Evolutionary conservation across 305 asterid species (phyloP), one percentile per base, ranked within the genome.

Genomic region (Ilex paraguariensis): DNA sequence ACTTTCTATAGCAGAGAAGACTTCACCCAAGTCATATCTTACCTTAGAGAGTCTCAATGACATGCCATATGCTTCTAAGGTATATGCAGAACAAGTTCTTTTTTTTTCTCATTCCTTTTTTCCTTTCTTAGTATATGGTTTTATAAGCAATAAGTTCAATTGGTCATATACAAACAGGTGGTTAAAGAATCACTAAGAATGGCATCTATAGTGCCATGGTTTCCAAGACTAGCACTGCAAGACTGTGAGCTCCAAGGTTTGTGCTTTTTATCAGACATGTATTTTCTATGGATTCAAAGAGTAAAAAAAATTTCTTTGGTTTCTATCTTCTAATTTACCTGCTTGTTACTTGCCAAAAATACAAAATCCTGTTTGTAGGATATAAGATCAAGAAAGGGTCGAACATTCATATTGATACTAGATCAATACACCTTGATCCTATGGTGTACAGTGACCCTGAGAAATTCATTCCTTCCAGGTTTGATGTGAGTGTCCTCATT

Each of bases 21-120:
- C 51, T 36, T 56, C 72, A 31, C 6, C 31, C 6, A 56, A 53
- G 40, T 51, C 50, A 15, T 1, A 56, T n/a, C 72, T 72, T 14
- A 62, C 57, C 14, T 33, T 50, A 5, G 68, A 66, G 51, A 68
- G 66, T 36, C 28, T 71, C 5, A 71, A 59, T 28, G 57, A 52
- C 40, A 66, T 72, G 73, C 57, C 77, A 0, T 72, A 66, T 48
- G 64, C 62, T 50, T 72, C 69, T 40, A 66, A 66, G 77, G 77
- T 72, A 13, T 2, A 14, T 14, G 5, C 39, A 6, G 12, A 39
- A 5, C 13, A 16, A 42, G 16, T 9, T 12, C 10, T 3, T 59
- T 16, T 40, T 40, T 3, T 59, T 7, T 57, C 12, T 9, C 15
- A 21, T 31, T 11, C 3, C n/a, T 4, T 14, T 13, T 9, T 16